These are phyloP conservation scores for Colletotrichum truncatum DNA, from an alignment of 2,329 filamentous ascomycete genomes.

Conservation along the genomic window DNA sequence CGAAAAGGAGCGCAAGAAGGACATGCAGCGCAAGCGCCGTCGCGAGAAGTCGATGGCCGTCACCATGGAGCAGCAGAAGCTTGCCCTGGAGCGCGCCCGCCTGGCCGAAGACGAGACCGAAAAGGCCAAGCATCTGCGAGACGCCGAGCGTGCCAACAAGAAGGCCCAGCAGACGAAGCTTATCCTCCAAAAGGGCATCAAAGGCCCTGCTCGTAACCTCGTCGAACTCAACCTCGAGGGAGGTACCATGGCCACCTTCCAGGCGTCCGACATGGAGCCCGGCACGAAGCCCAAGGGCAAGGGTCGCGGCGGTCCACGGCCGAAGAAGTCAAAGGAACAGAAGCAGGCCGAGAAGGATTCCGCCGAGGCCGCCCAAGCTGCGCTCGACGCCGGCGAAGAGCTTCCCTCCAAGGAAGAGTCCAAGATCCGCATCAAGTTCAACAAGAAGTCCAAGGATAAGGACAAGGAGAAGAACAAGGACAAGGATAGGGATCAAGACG, in stretches of 20 bases:
- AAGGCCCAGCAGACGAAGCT: conserved; percentile 92
- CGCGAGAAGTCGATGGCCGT: conserved; percentile 96
- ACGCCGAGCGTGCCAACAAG: conserved; percentile 90
- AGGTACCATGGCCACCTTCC: conserved; percentile 86
- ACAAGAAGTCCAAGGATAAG: conserved; percentile 57
- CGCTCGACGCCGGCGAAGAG: conserved; percentile 81
- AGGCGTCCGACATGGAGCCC: conserved; percentile 68
- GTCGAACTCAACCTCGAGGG: conserved; percentile 85
- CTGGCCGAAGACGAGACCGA: conserved; percentile 85
- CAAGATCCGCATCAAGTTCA: conserved; percentile 72
- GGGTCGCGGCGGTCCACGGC: conserved; percentile 70
- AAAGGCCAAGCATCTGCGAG: conserved; percentile 80
- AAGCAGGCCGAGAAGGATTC: conserved; percentile 84
- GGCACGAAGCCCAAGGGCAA: conserved; percentile 58
- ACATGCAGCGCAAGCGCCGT: conserved; percentile 97
- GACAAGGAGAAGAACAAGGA: conserved; percentile 51
- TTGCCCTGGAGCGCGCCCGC: conserved; percentile 80
- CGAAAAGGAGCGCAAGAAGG: conserved; percentile 99
- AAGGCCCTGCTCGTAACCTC: conserved; percentile 71
- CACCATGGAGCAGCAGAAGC: conserved; percentile 89
- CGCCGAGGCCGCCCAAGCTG: conserved; percentile 88
- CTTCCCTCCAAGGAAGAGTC: conserved; percentile 68
- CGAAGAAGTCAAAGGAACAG: conserved; percentile 91
- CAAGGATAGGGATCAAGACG: conserved; percentile 44
- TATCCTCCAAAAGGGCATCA: conserved; percentile 87